phyloP scores from a whole-genome alignment of 2,329 filamentous ascomycete genomes.

The Zymoseptoria tritici region DNA sequence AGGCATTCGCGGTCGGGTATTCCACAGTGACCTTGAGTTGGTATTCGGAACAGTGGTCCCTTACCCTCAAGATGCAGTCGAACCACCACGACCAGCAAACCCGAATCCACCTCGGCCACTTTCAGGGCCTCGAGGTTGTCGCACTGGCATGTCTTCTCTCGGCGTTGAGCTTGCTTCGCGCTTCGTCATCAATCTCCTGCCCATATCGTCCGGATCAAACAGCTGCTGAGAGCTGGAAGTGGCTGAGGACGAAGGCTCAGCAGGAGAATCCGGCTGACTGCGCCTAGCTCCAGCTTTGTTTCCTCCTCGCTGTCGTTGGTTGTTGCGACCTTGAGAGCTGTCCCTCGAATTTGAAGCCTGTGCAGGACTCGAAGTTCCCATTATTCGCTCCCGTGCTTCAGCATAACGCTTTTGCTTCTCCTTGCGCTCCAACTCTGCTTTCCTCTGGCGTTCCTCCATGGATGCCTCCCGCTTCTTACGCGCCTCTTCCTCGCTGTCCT shows the following conservation, averaged over 20 bases:
- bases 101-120: constrained; percentile 72
- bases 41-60: neutral
- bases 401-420: constrained; percentile 89
- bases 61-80: neutral
- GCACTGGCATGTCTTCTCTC: constrained; percentile 60
- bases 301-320: constrained; percentile 14
- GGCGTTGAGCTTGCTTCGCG: constrained; percentile 37
- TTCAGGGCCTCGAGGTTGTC: constrained; percentile 71
- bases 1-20: no score
- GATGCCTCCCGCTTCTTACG: constrained; percentile 56
- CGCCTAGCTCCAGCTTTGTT: constrained; percentile 30
- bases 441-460: constrained; percentile 68
- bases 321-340: constrained; percentile 25
- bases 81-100: constrained; percentile 58
- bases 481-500: constrained; percentile 59
- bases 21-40: no score
- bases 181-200: constrained; percentile 47
- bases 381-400: constrained; percentile 78
- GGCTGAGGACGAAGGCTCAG: constrained; percentile 31
- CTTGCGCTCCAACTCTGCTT: constrained; percentile 71
- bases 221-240: constrained; percentile 47
- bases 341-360: constrained; percentile 24
- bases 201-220: constrained; percentile 67
- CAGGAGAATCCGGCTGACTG: constrained; percentile 28
- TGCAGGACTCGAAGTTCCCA: constrained; percentile 51